phyloP scores from a whole-genome alignment of 441 rosid genomes.

The Aquilaria agallochum region DNA sequence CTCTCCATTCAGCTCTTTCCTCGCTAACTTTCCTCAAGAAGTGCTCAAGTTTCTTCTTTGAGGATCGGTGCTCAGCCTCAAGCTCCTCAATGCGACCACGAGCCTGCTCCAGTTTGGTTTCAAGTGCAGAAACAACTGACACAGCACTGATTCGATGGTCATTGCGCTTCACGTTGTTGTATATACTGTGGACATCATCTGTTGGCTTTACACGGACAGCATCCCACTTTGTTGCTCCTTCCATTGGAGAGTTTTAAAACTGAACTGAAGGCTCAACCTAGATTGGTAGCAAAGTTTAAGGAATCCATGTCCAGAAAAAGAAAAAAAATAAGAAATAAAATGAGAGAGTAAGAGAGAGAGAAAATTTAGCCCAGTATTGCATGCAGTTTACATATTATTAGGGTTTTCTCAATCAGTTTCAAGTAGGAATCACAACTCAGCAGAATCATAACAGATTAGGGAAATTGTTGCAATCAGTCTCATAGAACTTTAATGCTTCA shows the following conservation, averaged over 20 bases:
- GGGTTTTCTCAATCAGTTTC: too few species aligned
- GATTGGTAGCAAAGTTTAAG: not conserved
- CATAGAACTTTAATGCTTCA: too few species aligned
- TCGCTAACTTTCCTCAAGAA: conserved; percentile 82
- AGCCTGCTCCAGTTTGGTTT: conserved; percentile 66
- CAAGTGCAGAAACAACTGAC: conserved; percentile 57
- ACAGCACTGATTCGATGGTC: conserved; percentile 64
- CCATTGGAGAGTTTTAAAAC: conserved; percentile 71
- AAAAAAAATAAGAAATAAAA: too few species aligned
- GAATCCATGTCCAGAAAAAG: too few species aligned
- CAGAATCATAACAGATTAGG: too few species aligned
- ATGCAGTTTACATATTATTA: too few species aligned
- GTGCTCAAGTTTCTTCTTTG: conserved; percentile 70
- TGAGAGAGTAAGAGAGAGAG: too few species aligned
- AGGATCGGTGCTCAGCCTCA: conserved; percentile 54
- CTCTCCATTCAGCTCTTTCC: conserved; percentile 71
- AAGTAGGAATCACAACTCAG: too few species aligned
- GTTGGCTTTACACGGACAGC: conserved; percentile 51
- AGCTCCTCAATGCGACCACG: conserved; percentile 61
- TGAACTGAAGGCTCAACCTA: conserved; percentile 63
- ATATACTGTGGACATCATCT: conserved; percentile 49
- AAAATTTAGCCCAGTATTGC: too few species aligned
- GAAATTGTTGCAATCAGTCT: not conserved
- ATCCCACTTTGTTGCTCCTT: conserved; percentile 84
- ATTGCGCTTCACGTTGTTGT: conserved; percentile 44